A percentile compares a stretch with the other conserved stretches of the same genome.
Conservation (phyloP, 495 filamentous ascomycete species). For the Daldinia bambusicola region DNA sequence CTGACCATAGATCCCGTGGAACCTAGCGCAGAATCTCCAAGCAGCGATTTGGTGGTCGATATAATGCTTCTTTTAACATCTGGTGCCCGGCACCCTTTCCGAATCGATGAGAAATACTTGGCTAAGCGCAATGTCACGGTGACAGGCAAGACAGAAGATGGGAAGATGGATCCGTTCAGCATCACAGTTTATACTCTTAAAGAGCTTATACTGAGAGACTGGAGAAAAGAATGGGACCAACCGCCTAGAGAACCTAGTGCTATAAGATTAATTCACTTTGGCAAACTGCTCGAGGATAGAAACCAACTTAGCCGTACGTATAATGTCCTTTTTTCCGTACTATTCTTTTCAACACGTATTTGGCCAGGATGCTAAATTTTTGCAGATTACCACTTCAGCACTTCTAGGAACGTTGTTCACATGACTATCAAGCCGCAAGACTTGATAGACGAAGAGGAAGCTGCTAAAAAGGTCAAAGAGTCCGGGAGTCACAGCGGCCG, state of each 20-base stretch:
- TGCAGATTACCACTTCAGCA: slow-evolving; percentile 80
- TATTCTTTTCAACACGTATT: not conserved
- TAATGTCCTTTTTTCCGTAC: slow-evolving; percentile 5
- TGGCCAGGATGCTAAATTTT: slow-evolving; percentile 5
- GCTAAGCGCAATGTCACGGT: slow-evolving; percentile 78
- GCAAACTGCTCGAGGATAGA: slow-evolving; percentile 88
- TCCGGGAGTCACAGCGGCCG: slow-evolving; percentile 67
- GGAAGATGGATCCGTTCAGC: slow-evolving; percentile 77
- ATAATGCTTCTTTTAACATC: slow-evolving; percentile 83
- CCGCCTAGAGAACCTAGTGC: slow-evolving; percentile 82
- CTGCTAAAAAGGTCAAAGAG: slow-evolving; percentile 75
- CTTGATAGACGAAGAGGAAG: slow-evolving; percentile 87
- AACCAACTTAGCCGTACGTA: slow-evolving; percentile 74
- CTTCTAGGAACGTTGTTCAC: slow-evolving; percentile 82
- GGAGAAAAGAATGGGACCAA: slow-evolving; percentile 90
- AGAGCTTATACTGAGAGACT: slow-evolving; percentile 89
- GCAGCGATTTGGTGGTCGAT: slow-evolving; percentile 52
- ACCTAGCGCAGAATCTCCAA: slow-evolving; percentile 52
- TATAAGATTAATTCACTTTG: slow-evolving; percentile 89
- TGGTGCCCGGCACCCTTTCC: slow-evolving; percentile 85
- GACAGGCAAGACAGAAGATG: slow-evolving; percentile 65
- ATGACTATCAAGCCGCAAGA: slow-evolving; percentile 94
- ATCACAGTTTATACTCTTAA: slow-evolving; percentile 93
- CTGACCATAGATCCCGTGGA: slow-evolving; percentile 58
- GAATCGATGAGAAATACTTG: slow-evolving; percentile 86